Percentiles rank a stretch among this genome's conserved stretches.
These are phyloP conservation scores for Leishmania major DNA, from an alignment of 208 protist species.

Conservation along the genomic window DNA sequence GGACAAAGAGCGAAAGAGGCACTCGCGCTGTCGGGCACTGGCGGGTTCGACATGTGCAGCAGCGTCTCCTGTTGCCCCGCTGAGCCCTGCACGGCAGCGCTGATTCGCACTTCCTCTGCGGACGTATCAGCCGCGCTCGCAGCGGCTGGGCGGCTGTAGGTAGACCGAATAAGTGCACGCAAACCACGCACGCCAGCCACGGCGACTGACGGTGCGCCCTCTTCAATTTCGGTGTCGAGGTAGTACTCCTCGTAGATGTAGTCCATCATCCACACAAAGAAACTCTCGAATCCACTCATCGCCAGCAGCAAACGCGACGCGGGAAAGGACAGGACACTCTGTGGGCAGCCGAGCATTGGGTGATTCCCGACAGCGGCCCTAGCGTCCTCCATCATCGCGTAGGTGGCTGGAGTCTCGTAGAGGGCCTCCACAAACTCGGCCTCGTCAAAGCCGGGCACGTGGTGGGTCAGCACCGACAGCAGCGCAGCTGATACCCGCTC, in stretches of 20 bases:
- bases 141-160: slow-evolving; percentile 30
- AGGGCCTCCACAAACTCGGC: slow-evolving; percentile 78
- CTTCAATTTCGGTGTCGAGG: slow-evolving; percentile 28
- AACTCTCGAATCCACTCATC: slow-evolving; percentile 81
- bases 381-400: background rate
- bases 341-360: slow-evolving; percentile 1
- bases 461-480: slow-evolving; percentile 40
- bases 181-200: slow-evolving; percentile 68
- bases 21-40: no score
- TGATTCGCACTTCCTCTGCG: background rate
- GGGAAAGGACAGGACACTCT: slow-evolving; percentile 74
- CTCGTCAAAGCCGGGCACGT: slow-evolving; percentile 72
- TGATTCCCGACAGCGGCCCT: background rate
- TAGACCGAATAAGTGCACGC: slow-evolving; percentile 67
- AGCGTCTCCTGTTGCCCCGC: background rate
- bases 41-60: background rate
- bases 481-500: slow-evolving; percentile 52
- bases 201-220: slow-evolving; percentile 32
- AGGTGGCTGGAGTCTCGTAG: slow-evolving; percentile 59
- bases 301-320: slow-evolving; percentile 79
- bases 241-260: slow-evolving; percentile 87
- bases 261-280: slow-evolving; percentile 83
- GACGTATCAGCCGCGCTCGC: background rate
- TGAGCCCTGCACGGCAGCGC: background rate
- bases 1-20: background rate